Percentiles rank a stretch among this genome's conserved stretches.
Conservation (phyloP, 805 yeast species). For the Metschnikowia aberdeeniae region DNA sequence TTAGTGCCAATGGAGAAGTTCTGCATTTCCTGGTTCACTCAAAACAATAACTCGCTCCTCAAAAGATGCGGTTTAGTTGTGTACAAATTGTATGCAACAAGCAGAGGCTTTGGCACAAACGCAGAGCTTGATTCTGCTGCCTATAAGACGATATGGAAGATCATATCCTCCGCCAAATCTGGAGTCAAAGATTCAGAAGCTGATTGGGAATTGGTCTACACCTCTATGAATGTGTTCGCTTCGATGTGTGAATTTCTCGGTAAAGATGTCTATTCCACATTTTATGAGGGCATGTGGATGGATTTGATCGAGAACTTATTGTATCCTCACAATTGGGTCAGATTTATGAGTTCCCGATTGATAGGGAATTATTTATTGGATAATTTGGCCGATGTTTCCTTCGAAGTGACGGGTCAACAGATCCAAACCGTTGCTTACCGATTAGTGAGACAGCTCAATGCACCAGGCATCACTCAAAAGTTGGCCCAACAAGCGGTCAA, state of each 20-base stretch:
- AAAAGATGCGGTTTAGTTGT: conserved; percentile 71
- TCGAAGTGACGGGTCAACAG: conserved; percentile 39
- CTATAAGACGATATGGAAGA: conserved; percentile 19
- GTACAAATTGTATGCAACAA: conserved; percentile 56
- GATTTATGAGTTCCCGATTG: conserved; percentile 61
- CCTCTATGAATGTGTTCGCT: conserved; percentile 52
- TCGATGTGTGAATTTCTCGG: conserved; percentile 38
- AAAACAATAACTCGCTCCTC: conserved; percentile 47
- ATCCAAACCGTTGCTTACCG: conserved; percentile 68
- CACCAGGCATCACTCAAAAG: conserved; percentile 64
- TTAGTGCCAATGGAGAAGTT: conserved; percentile 37
- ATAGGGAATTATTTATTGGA: conserved; percentile 48
- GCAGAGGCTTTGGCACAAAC: conserved; percentile 41
- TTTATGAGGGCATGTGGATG: conserved; percentile 46
- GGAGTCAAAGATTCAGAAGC: conserved; percentile 33
- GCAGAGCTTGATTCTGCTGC: conserved; percentile 39
- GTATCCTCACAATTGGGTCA: conserved; percentile 91
- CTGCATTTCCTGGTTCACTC: conserved; percentile 59
- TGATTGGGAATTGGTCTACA: conserved; percentile 77
- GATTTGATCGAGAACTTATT: conserved; percentile 52
- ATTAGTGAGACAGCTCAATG: conserved; percentile 72
- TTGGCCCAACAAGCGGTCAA: conserved; percentile 64
- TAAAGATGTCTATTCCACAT: conserved; percentile 22
- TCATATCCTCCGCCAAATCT: conserved; percentile 31
- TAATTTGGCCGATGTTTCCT: conserved; percentile 31